Percentiles rank a stretch among this genome's conserved stretches.
Evolutionary conservation across 352 stramenopile genomes (phyloP).

Genomic region (Phytopythium boreale): DNA sequence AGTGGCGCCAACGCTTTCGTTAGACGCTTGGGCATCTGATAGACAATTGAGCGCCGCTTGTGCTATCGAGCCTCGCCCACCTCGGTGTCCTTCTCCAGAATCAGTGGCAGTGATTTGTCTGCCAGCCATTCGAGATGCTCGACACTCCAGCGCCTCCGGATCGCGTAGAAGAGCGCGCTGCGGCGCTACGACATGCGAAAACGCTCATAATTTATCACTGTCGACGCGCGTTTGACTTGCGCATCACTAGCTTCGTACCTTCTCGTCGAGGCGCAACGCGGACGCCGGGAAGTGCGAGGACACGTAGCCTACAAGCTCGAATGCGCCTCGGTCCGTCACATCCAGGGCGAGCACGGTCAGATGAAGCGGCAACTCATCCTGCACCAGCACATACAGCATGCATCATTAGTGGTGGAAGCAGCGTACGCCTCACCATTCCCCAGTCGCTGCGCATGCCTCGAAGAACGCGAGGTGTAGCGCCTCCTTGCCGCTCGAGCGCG

Average conservation of each 20-base stretch:
- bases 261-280: constrained; percentile 20
- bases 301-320: constrained; percentile 33
- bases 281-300: constrained; percentile 20
- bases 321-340: constrained; percentile 12
- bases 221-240: not conserved
- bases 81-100: constrained; percentile 46
- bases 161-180: constrained; percentile 36
- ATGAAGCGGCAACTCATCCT: constrained; percentile 53
- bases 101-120: constrained; percentile 25
- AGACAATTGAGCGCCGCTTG: too few relatives aligned
- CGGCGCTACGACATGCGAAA: constrained; percentile 17
- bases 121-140: constrained; percentile 58
- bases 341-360: constrained; percentile 22
- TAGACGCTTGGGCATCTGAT: not conserved
- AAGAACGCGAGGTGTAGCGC: constrained; percentile 44
- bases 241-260: constrained; percentile 8
- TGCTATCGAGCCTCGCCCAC: constrained; percentile 4
- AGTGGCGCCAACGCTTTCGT: too few relatives aligned
- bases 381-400: not conserved
- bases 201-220: constrained; percentile 3
- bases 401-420: not conserved
- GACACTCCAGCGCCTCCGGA: constrained; percentile 35
- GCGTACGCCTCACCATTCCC: not conserved
- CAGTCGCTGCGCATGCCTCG: constrained; percentile 26
- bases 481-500: constrained; percentile 18